Percentiles rank a stretch among this genome's conserved stretches.
These are phyloP conservation scores for Coemansia sp. DNA, from an alignment of 192 early-diverging fungal species.

Conservation along the genomic window DNA sequence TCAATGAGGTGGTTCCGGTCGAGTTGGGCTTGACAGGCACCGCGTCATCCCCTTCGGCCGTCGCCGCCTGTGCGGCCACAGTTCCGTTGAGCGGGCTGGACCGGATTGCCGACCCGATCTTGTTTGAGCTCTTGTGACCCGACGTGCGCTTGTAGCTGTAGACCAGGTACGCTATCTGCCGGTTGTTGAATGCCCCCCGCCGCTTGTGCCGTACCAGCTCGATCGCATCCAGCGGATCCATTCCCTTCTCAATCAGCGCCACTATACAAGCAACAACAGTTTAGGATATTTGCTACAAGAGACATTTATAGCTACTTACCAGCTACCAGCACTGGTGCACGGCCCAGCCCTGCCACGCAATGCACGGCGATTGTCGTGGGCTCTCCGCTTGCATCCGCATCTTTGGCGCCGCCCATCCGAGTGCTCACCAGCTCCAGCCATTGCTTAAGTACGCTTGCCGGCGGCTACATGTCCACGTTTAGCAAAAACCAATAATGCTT, in stretches of 20 bases:
- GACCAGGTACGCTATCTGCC: constrained; percentile 67
- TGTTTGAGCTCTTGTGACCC: constrained; percentile 25
- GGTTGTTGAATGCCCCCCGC: constrained; percentile 77
- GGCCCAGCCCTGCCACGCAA: constrained; percentile 92
- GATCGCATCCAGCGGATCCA: constrained; percentile 73
- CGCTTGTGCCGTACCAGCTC: constrained; percentile 71
- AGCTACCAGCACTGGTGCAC: constrained; percentile 88
- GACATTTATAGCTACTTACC: constrained; percentile 14
- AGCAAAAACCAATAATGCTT: too few relatives aligned
- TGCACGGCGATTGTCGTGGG: constrained; percentile 81
- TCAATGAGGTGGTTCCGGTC: constrained; percentile 6
- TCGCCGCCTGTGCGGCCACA: constrained; percentile 4
- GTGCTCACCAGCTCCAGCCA: constrained; percentile 69
- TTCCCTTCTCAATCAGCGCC: constrained; percentile 75
- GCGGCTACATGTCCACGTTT: constrained; percentile 38
- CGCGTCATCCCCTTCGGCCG: constrained; percentile 9
- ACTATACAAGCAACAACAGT: constrained; percentile 35
- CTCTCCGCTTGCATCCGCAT: constrained; percentile 4
- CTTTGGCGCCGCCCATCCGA: constrained; percentile 36
- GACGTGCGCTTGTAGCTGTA: constrained; percentile 49
- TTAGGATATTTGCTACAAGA: neutral
- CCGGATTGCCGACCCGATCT: constrained; percentile 25
- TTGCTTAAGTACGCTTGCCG: constrained; percentile 49
- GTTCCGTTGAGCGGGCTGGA: constrained; percentile 20
- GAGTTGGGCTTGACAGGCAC: constrained; percentile 1